Evolutionary conservation across 768 basidiomycete genomes (phyloP).

Genomic region (Boletellus ananiceps): DNA sequence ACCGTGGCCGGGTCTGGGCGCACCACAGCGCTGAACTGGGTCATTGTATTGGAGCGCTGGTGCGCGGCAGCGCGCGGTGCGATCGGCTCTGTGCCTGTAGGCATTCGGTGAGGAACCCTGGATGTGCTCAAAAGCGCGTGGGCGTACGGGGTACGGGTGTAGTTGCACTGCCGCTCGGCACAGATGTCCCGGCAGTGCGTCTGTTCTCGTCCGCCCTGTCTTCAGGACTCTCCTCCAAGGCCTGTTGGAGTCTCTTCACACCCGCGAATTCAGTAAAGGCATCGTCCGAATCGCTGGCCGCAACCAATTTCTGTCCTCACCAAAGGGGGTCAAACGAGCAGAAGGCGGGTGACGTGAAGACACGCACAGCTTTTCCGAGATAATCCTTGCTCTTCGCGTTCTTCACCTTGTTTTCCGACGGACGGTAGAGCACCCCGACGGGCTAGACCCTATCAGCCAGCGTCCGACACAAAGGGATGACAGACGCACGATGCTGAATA

Average conservation of each 20-base stretch:
- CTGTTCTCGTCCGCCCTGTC: slow-evolving; percentile 1
- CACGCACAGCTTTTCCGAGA: slow-evolving; percentile 80
- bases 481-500: slow-evolving; percentile 81
- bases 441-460: slow-evolving; percentile 44
- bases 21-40: slow-evolving; percentile 16
- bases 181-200: neutral
- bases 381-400: slow-evolving; percentile 88
- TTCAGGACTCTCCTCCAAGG: slow-evolving; percentile 19
- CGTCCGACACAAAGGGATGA: neutral
- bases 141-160: slow-evolving; percentile 35
- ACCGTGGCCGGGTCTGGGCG: neutral
- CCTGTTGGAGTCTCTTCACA: slow-evolving; percentile 60
- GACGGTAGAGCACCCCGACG: slow-evolving; percentile 85
- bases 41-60: slow-evolving; percentile 59
- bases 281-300: slow-evolving; percentile 72
- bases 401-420: slow-evolving; percentile 83
- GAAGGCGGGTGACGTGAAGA: neutral
- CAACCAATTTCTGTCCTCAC: slow-evolving; percentile 65
- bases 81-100: slow-evolving; percentile 5
- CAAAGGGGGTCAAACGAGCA: slow-evolving; percentile 1
- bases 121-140: neutral
- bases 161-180: slow-evolving; percentile 48
- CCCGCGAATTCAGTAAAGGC: slow-evolving; percentile 81
- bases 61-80: slow-evolving; percentile 22
- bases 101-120: neutral